Percentiles rank a stretch among this genome's conserved stretches.
Evolutionary conservation across 495 filamentous ascomycete genomes (phyloP).

Genomic region (Neurospora africana): DNA sequence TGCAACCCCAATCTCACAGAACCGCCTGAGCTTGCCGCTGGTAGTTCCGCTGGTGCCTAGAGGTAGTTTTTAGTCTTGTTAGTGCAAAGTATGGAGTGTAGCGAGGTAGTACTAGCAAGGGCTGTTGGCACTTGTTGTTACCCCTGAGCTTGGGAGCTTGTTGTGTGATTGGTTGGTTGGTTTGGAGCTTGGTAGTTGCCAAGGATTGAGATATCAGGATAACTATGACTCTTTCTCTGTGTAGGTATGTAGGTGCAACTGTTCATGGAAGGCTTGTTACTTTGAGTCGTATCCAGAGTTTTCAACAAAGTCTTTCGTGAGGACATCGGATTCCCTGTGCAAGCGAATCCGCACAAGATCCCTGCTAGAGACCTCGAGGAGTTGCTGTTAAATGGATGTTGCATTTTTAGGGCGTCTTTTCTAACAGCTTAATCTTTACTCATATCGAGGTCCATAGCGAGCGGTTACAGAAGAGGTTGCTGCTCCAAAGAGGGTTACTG

Average conservation of each 20-base stretch:
- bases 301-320: background rate
- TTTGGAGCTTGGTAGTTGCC: background rate
- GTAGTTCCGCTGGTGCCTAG: background rate
- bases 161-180: background rate
- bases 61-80: background rate
- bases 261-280: background rate
- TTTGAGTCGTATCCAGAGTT: background rate
- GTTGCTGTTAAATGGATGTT: background rate
- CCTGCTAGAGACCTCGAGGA: background rate
- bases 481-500: background rate
- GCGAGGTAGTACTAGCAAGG: background rate
- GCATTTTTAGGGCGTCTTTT: background rate
- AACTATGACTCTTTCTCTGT: background rate
- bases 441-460: background rate
- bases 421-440: background rate
- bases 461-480: background rate
- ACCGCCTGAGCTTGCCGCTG: background rate
- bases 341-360: background rate
- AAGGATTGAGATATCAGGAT: background rate
- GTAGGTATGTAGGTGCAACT: background rate
- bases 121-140: background rate
- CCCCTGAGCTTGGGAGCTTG: background rate
- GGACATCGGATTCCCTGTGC: background rate
- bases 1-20: background rate
- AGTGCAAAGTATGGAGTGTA: background rate